Base-by-base conservation (phyloP, 2,329 filamentous ascomycete species). In the Neofusicoccum kwambonambiense region DNA sequence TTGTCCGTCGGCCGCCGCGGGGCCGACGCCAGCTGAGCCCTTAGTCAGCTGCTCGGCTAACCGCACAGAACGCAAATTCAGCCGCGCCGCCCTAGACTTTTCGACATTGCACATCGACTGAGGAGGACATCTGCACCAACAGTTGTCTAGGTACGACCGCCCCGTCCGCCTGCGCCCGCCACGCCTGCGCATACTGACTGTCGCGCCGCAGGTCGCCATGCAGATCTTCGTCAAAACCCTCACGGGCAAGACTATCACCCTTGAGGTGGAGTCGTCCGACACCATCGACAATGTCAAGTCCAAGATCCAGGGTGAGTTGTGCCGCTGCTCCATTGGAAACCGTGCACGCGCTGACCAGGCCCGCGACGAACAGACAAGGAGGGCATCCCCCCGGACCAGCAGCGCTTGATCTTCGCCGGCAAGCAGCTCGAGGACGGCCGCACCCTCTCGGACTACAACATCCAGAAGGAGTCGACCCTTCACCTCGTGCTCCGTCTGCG, bases 221-320 rank as follows among this genome's bases (percentile, higher is more conserved):
- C 78, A 80, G 77, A 80, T 80, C 70, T 80, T 86, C 81, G 84
- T 86, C 74, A 86, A 86, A 78, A 86, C 84, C 82, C 76, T 98
- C 77, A 98, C 95, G 91, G 95, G 95, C 80, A 98, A 98, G 91
- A 98, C 95, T 81, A 98, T 98, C 90, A 98, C 95, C 90, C 93
- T 99, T 78, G 95, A 99, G 93, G 95, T 98, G 85, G 95, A 98
- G 90, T 97, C 93, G 77, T 94, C 90, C 79, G 95, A 99, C 85
- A 98, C 94, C 80, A 98, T 99, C 84, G 95, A 98, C 89, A 98
- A 98, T 90, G 95, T 99, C 86, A 98, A 98, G 90, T 92, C 91
- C 86, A 98, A 99, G 89, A 90, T 90, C 75, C 87, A 89, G 81
- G 86, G 87, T 88, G 79, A 64, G 82, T 35, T 71, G 15, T 45